Evolutionary conservation across 1,284 basidiomycete genomes (phyloP).

Genomic region (Pholiota adiposa): DNA sequence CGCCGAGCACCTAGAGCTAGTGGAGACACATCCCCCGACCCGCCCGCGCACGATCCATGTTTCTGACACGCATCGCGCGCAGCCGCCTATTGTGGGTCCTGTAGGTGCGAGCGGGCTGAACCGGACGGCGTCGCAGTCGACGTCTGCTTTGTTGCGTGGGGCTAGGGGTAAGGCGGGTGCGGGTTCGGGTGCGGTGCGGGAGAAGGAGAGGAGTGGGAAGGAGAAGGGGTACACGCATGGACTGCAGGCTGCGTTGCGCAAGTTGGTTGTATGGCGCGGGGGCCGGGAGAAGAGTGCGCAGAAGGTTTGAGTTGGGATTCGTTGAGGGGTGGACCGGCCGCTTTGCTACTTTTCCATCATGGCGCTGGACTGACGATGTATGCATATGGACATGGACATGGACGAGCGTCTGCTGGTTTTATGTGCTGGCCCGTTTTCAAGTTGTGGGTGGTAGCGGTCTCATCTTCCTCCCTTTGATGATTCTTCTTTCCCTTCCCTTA

Average conservation of each 20-base stretch:
- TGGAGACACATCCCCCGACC: neutral
- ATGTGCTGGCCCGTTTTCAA: too few relatives aligned
- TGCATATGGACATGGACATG: slow-evolving; percentile 2
- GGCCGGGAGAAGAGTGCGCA: neutral
- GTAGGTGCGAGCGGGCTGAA: neutral
- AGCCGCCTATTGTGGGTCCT: neutral
- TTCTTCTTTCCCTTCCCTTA: neutral
- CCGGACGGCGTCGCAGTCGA: neutral
- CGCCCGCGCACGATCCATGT: neutral
- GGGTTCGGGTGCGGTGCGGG: neutral
- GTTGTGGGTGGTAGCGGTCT: neutral
- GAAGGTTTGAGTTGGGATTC: neutral
- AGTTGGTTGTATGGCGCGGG: slow-evolving; percentile 1
- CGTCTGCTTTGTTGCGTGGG: neutral
- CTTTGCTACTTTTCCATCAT: too few relatives aligned
- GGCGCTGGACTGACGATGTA: neutral
- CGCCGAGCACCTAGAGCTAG: too few relatives aligned
- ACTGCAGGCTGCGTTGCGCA: neutral
- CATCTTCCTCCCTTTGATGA: too few relatives aligned
- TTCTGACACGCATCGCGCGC: neutral
- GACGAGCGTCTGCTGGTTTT: neutral
- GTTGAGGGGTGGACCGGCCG: neutral
- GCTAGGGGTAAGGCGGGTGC: neutral
- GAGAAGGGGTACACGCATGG: neutral
- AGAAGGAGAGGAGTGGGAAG: neutral